These are phyloP conservation scores for Crithidia thermophila DNA, from an alignment of 208 protist genomes.

Conservation along the genomic window DNA sequence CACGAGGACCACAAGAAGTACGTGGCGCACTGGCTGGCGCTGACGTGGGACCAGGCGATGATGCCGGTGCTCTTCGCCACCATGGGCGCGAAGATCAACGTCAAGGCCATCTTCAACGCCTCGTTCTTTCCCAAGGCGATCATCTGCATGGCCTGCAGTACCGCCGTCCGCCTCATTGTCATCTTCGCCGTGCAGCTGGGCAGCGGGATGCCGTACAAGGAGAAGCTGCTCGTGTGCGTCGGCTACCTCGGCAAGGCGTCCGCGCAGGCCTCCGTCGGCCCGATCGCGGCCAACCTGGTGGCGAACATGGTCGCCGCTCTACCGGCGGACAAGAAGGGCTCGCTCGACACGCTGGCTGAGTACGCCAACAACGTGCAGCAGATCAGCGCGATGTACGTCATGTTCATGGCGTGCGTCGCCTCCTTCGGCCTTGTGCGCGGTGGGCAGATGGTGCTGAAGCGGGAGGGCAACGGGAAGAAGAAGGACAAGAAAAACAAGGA, in stretches of 20 bases:
- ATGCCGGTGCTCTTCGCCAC: conserved; percentile 76
- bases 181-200: conserved; percentile 62
- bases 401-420: conserved; percentile 76
- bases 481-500: neutral
- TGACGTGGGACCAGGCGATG: conserved; percentile 75
- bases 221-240: conserved; percentile 70
- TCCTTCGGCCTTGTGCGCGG: conserved; percentile 63
- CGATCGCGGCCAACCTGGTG: conserved; percentile 65
- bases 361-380: conserved; percentile 77
- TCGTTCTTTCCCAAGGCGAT: conserved; percentile 76
- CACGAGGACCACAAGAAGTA: conserved; percentile 73
- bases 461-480: conserved; percentile 7
- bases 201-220: conserved; percentile 46
- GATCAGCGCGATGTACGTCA: conserved; percentile 78
- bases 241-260: conserved; percentile 79
- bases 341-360: conserved; percentile 30
- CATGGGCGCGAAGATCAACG: conserved; percentile 73
- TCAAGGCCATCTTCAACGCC: conserved; percentile 64
- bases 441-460: conserved; percentile 48
- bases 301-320: conserved; percentile 42
- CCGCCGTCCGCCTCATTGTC: conserved; percentile 51
- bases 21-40: conserved; percentile 61
- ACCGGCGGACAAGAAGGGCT: conserved; percentile 17
- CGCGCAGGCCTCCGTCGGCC: conserved; percentile 74
- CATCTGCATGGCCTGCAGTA: conserved; percentile 61